Percentiles rank a stretch among this genome's conserved stretches.
phyloP scores from a whole-genome alignment of 2,329 filamentous ascomycete species.

The Boeremia exigua region DNA sequence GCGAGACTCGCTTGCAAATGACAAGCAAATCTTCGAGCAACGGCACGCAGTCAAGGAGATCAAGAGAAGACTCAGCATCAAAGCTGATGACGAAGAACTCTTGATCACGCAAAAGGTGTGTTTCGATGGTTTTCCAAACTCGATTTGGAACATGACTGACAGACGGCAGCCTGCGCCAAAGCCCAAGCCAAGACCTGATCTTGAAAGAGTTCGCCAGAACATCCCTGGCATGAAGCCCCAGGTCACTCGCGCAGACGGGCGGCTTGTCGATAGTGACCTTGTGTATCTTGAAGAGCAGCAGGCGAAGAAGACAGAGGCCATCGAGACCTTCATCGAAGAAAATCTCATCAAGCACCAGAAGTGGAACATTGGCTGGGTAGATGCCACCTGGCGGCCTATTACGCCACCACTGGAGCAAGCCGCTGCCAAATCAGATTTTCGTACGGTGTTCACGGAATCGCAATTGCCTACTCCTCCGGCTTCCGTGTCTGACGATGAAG shows the following conservation, averaged over 20 bases:
- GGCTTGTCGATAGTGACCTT: slow-evolving; percentile 77
- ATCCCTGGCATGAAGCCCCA: slow-evolving; percentile 62
- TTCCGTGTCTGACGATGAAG: slow-evolving; percentile 53
- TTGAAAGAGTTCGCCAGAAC: slow-evolving; percentile 68
- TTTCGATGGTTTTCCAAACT: slow-evolving; percentile 5
- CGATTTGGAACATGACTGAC: slow-evolving; percentile 30
- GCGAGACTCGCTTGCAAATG: slow-evolving; percentile 75
- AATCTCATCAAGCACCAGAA: slow-evolving; percentile 87
- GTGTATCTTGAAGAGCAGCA: slow-evolving; percentile 76
- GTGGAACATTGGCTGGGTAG: slow-evolving; percentile 90
- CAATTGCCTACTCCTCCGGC: slow-evolving; percentile 57
- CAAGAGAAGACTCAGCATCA: slow-evolving; percentile 88
- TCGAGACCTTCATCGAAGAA: slow-evolving; percentile 81
- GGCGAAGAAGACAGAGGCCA: slow-evolving; percentile 80
- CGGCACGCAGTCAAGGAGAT: slow-evolving; percentile 82
- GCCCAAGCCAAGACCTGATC: slow-evolving; percentile 64
- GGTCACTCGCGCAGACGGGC: slow-evolving; percentile 68
- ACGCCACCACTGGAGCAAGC: slow-evolving; percentile 71
- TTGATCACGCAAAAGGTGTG: slow-evolving; percentile 87
- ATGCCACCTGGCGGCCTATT: slow-evolving; percentile 84
- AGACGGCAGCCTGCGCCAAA: slow-evolving; percentile 44
- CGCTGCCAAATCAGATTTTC: slow-evolving; percentile 46
- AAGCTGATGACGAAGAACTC: slow-evolving; percentile 86
- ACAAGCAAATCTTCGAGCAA: slow-evolving; percentile 82
- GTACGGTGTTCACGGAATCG: slow-evolving; percentile 46